Percentiles rank a stretch among this genome's conserved stretches.
phyloP scores from a whole-genome alignment of 148 eudicot species.

The Cornus florida region DNA sequence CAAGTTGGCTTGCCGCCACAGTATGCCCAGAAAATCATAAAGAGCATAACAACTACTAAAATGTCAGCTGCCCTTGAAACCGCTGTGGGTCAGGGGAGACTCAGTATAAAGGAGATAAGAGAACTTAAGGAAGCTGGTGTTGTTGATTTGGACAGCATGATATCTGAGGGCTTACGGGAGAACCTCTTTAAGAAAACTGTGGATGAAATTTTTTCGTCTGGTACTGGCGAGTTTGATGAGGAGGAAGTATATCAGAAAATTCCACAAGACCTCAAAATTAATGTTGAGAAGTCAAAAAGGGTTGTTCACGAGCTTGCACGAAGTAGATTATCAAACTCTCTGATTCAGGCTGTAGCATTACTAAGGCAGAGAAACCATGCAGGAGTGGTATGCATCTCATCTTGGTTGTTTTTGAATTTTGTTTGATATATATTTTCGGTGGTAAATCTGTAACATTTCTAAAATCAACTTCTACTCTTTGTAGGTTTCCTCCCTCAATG shows the following conservation, averaged over 20 bases:
- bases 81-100: conserved; percentile 78
- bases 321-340: conserved; percentile 62
- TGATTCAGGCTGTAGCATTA: conserved; percentile 77
- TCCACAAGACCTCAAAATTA: conserved; percentile 68
- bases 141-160: conserved; percentile 64
- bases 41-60: conserved; percentile 72
- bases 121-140: conserved; percentile 76
- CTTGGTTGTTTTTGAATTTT: not conserved
- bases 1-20: conserved; percentile 79
- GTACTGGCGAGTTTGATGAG: conserved; percentile 91
- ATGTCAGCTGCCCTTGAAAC: conserved; percentile 79
- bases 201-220: conserved; percentile 81
- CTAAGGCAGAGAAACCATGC: conserved; percentile 77
- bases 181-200: conserved; percentile 74
- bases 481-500: conserved; percentile 76
- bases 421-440: not conserved
- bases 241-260: conserved; percentile 83
- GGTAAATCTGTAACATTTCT: not conserved
- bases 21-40: conserved; percentile 83
- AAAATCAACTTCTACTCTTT: not conserved
- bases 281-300: conserved; percentile 65
- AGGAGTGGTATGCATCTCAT: conserved; percentile 67
- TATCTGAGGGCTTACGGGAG: conserved; percentile 68
- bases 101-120: conserved; percentile 71
- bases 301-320: conserved; percentile 75